Base-by-base conservation (phyloP, 352 stramenopile species). In the Phytophthora crassamura region DNA sequence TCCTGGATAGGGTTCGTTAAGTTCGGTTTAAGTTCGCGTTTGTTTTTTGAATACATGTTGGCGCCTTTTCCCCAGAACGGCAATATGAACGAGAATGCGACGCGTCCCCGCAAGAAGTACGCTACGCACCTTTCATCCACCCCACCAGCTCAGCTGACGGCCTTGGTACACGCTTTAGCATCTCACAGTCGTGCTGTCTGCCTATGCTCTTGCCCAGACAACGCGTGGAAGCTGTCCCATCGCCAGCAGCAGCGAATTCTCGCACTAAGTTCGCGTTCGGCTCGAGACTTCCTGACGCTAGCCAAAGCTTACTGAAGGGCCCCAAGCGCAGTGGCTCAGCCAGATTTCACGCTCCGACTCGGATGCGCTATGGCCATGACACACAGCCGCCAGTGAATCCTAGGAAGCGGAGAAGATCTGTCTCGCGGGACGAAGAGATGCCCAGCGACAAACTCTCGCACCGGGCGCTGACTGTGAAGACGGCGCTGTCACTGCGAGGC, bases 191-290 rank as follows among this genome's bases (percentile, higher is more conserved):
- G 4, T 25, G 28, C 58, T 5, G 2, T 18, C 10, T 64, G 11
- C 47, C 6, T 16, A 8, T 51, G 9, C 7, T 42, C 12, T 35
- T 49, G 32, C 42, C 2, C 39, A 76, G 68, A 65, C 62, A 64
- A n/a, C 63, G 58, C 36, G 8, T 64, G 7, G 67, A 50, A 51
- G 36, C 42, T 40, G 18, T 35, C n/a, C 28, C 32, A 15, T 64
- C 52, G 8, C 15, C 41, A 38, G 33, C 16, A 30, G 32, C 45
- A 38, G 16, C 55, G 18, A 53, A 18, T 28, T 7, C 45, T 47
- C 63, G 39, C 42, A 32, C 57, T 33, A 76, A 41, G 52, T 76
- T 73, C 35, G 68, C 68, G 16, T 76, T 76, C 52, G 68, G 68
- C 25, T 76, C 68, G 30, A 45, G 68, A 11, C 47, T 76, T 63